phyloP scores from a whole-genome alignment of 192 early-diverging fungal genomes.

The Coemansia aciculifera region DNA sequence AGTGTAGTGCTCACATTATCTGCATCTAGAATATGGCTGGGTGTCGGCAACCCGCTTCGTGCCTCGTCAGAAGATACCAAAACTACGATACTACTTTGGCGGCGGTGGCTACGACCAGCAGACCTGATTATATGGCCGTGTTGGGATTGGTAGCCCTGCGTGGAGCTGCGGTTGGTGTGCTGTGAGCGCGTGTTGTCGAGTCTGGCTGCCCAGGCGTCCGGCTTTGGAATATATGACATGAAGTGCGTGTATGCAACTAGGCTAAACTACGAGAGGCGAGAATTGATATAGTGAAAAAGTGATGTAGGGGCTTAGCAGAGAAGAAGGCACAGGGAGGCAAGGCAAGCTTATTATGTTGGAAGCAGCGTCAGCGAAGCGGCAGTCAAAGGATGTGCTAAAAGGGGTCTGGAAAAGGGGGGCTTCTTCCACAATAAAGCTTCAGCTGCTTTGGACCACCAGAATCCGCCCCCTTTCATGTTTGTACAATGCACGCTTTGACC shows the following conservation, averaged over 20 bases:
- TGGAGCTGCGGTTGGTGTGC: background rate
- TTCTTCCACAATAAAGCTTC: background rate
- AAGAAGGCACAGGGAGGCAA: background rate
- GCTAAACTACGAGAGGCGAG: background rate
- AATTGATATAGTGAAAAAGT: background rate
- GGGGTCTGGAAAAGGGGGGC: background rate
- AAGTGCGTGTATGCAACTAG: conserved; percentile 2
- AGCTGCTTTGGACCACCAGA: background rate
- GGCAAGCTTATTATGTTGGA: background rate
- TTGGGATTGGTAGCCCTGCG: background rate
- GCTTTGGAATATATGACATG: conserved; percentile 37
- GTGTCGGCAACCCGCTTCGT: background rate
- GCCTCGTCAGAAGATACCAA: background rate
- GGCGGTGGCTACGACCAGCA: conserved; percentile 3
- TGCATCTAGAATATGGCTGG: background rate
- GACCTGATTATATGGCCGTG: background rate
- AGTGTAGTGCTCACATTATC: background rate
- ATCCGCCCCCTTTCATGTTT: background rate
- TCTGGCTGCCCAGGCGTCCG: conserved; percentile 12
- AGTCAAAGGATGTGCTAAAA: background rate
- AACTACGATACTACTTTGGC: background rate
- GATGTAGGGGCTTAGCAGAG: background rate
- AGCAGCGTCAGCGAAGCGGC: background rate
- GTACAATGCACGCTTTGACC: conserved; percentile 2
- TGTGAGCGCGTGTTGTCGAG: conserved; percentile 10